These are phyloP conservation scores for Magnolia changhungtana DNA, from an alignment of 164 flowering plant species.

Conservation along the genomic window DNA sequence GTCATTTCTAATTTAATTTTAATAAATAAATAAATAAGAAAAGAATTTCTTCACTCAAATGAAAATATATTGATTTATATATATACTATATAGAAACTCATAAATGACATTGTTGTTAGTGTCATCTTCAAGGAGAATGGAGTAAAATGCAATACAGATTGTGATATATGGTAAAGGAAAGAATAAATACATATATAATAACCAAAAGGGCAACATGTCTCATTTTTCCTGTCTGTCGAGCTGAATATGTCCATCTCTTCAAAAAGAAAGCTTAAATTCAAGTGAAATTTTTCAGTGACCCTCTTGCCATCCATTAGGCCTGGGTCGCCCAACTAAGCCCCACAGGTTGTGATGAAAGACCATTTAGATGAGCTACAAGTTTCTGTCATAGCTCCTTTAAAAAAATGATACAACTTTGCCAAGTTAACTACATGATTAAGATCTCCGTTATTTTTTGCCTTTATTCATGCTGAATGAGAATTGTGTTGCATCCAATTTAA, in stretches of 20 bases:
- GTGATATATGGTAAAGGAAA: not conserved
- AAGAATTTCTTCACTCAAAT: not conserved
- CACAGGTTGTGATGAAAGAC: not conserved
- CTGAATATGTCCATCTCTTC: not conserved
- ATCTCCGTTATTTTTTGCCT: not conserved
- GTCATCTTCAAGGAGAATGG: not conserved
- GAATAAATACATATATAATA: no score
- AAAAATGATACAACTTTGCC: not conserved
- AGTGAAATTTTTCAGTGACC: not conserved
- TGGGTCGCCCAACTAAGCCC: not conserved
- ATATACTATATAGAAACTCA: constrained; percentile 2
- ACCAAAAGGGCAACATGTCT: not conserved
- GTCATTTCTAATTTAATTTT: no score
- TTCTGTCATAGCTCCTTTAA: not conserved
- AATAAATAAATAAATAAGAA: no score
- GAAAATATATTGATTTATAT: constrained; percentile 14
- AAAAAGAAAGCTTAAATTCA: not conserved
- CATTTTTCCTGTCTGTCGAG: not conserved
- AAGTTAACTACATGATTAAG: not conserved
- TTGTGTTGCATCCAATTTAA: constrained; percentile 8
- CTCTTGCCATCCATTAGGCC: no score
- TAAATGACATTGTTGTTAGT: not conserved
- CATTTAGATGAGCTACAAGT: not conserved
- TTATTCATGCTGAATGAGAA: constrained; percentile 6
- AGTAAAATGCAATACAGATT: no score